phyloP scores from a whole-genome alignment of 352 stramenopile genomes.

The Pythium volutum region DNA sequence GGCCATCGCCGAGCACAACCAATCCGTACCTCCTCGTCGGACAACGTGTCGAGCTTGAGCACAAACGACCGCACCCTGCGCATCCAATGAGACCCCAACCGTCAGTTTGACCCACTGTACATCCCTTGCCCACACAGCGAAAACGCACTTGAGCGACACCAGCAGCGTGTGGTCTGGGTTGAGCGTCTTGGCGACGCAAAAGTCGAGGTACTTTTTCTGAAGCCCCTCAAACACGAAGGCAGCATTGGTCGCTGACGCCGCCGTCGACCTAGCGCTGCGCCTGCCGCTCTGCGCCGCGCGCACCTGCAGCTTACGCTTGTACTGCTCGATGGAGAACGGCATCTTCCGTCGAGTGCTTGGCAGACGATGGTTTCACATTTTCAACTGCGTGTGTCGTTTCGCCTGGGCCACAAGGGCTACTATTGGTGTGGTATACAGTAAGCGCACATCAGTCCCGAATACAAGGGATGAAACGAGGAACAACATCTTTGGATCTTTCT shows the following conservation, averaged over 20 bases:
- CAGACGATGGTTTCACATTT: not conserved
- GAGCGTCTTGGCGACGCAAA: conserved; percentile 49
- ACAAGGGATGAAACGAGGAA: not conserved
- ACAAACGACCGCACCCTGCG: conserved; percentile 19
- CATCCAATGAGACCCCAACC: not conserved
- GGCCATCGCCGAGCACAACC: not conserved
- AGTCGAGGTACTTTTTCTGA: conserved; percentile 55
- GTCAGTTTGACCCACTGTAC: not conserved
- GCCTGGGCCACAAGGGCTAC: not conserved
- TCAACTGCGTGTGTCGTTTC: conserved; percentile 10
- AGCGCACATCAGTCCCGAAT: conserved; percentile 5
- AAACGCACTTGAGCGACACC: conserved; percentile 31
- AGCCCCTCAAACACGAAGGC: conserved; percentile 20
- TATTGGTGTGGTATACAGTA: conserved; percentile 14
- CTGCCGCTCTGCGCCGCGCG: conserved; percentile 24
- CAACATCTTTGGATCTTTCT: conserved; percentile 22
- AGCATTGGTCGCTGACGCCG: not conserved
- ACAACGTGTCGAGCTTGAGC: conserved; percentile 54
- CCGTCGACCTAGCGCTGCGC: not conserved
- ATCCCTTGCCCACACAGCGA: not conserved
- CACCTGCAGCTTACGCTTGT: conserved; percentile 57
- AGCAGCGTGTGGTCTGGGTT: conserved; percentile 51
- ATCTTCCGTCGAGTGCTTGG: conserved; percentile 9
- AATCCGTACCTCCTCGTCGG: conserved; percentile 41
- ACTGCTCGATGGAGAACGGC: conserved; percentile 56